Conservation (phyloP, 805 yeast species). For the Wickerhamomyces bovis region DNA sequence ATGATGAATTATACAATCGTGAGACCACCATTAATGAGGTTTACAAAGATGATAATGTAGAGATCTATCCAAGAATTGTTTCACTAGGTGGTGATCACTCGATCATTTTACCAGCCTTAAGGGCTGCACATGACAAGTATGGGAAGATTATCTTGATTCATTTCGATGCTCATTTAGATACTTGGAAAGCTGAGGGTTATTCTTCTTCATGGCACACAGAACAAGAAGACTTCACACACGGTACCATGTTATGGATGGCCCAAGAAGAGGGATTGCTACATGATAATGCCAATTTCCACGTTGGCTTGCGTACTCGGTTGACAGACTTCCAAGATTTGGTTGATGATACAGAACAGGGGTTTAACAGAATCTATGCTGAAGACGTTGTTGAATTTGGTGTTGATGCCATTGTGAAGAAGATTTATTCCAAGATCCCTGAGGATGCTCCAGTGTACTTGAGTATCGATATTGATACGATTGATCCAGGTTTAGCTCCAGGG, state of each 20-base stretch:
- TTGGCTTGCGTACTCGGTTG: constrained; percentile 71
- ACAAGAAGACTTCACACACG: constrained; percentile 61
- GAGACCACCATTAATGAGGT: constrained; percentile 11
- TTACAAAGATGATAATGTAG: constrained; percentile 1
- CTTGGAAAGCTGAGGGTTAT: constrained; percentile 71
- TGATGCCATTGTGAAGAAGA: constrained; percentile 48
- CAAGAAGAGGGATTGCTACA: constrained; percentile 53
- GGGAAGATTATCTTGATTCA: constrained; percentile 65
- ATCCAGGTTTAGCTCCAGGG: constrained; percentile 70
- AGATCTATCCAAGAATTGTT: constrained; percentile 51
- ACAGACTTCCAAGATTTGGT: constrained; percentile 58
- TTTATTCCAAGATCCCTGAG: constrained; percentile 49
- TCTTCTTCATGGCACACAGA: constrained; percentile 57
- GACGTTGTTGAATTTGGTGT: constrained; percentile 67
- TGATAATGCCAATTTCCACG: constrained; percentile 55
- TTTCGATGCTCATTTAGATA: constrained; percentile 82
- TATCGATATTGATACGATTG: constrained; percentile 75
- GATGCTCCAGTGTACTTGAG: constrained; percentile 67
- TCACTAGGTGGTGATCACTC: constrained; percentile 85
- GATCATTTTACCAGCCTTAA: constrained; percentile 62
- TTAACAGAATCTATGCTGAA: constrained; percentile 62
- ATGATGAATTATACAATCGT: constrained; percentile 44
- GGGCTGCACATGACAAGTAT: constrained; percentile 54
- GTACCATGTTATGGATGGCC: constrained; percentile 77
- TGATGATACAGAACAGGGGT: constrained; percentile 67